A percentile compares a stretch with the other conserved stretches of the same genome.
These are phyloP conservation scores for Pulveroboletus sp. DNA, from an alignment of 768 basidiomycete genomes.

Conservation along the genomic window DNA sequence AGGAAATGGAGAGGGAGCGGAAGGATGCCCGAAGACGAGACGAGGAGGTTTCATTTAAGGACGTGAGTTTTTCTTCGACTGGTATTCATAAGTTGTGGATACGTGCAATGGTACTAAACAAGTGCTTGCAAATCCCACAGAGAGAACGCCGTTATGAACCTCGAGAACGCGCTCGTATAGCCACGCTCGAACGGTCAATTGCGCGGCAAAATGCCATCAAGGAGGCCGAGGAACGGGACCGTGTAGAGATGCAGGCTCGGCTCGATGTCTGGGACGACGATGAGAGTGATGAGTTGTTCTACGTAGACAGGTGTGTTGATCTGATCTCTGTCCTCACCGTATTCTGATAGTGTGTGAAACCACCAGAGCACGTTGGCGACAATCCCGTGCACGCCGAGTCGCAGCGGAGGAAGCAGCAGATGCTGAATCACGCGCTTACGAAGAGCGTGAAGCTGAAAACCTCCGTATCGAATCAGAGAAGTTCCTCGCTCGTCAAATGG, in stretches of 20 bases:
- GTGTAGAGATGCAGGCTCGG: conserved; percentile 70
- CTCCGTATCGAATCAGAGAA: conserved; percentile 87
- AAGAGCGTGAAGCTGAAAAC: conserved; percentile 83
- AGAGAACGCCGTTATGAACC: conserved; percentile 92
- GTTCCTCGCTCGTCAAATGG: conserved; percentile 92
- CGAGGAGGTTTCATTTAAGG: conserved; percentile 80
- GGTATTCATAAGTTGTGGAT: neutral
- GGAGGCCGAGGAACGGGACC: conserved; percentile 77
- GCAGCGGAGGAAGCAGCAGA: conserved; percentile 80
- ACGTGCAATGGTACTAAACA: neutral
- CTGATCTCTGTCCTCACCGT: neutral
- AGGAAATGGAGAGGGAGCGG: conserved; percentile 80
- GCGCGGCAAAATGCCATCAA: conserved; percentile 64
- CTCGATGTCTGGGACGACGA: conserved; percentile 92
- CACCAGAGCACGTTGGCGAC: conserved; percentile 78
- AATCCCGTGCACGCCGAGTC: conserved; percentile 63
- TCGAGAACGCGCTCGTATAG: conserved; percentile 78
- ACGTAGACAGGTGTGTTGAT: conserved; percentile 72
- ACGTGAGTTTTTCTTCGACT: conserved; percentile 49
- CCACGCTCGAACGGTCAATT: conserved; percentile 69
- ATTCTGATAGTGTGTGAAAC: neutral
- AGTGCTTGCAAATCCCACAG: conserved; percentile 35
- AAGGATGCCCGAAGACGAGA: conserved; percentile 71
- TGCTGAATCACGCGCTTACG: conserved; percentile 72
- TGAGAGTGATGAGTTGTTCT: conserved; percentile 89